Evolutionary conservation across 2,329 filamentous ascomycete genomes (phyloP).

Genomic region (Waltergamsia citrina): DNA sequence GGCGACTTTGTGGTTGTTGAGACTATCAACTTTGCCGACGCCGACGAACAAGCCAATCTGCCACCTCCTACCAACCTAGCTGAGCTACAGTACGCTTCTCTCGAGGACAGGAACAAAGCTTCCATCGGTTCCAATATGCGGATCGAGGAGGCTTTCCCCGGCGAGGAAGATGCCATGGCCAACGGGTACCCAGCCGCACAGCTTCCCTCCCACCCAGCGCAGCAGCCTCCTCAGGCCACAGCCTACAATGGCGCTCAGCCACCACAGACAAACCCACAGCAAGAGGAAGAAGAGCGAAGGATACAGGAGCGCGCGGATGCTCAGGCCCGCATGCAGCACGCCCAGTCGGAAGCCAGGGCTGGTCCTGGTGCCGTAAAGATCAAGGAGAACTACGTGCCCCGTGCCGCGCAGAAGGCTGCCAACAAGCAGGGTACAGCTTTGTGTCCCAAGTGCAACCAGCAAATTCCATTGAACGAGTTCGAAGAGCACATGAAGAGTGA

Average conservation of each 20-base stretch:
- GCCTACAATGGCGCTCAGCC: slow-evolving; percentile 14
- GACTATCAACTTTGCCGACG: slow-evolving; percentile 84
- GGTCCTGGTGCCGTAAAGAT: slow-evolving; percentile 71
- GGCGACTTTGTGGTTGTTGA: slow-evolving; percentile 95
- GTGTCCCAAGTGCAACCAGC: slow-evolving; percentile 89
- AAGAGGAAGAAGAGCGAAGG: slow-evolving; percentile 53
- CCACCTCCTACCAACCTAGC: slow-evolving; percentile 83
- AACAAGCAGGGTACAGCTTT: slow-evolving; percentile 62
- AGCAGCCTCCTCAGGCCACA: slow-evolving; percentile 18
- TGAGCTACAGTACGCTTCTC: slow-evolving; percentile 85
- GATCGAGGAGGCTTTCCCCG: slow-evolving; percentile 92
- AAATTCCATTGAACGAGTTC: slow-evolving; percentile 78
- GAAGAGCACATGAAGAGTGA: slow-evolving; percentile 85
- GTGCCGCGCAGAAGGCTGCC: slow-evolving; percentile 63
- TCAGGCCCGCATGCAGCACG: slow-evolving; percentile 59
- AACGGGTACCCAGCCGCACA: slow-evolving; percentile 34
- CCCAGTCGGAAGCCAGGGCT: slow-evolving; percentile 67
- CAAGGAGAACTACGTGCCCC: slow-evolving; percentile 83
- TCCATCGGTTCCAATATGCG: slow-evolving; percentile 74
- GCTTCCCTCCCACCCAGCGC: slow-evolving; percentile 28
- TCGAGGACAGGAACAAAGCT: slow-evolving; percentile 90
- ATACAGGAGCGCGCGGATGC: slow-evolving; percentile 55
- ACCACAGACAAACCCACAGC: slow-evolving; percentile 29
- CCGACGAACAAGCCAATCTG: slow-evolving; percentile 76
- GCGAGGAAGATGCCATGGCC: slow-evolving; percentile 50